phyloP scores from a whole-genome alignment of 2,329 filamentous ascomycete genomes.

The Fusarium scirpi region DNA sequence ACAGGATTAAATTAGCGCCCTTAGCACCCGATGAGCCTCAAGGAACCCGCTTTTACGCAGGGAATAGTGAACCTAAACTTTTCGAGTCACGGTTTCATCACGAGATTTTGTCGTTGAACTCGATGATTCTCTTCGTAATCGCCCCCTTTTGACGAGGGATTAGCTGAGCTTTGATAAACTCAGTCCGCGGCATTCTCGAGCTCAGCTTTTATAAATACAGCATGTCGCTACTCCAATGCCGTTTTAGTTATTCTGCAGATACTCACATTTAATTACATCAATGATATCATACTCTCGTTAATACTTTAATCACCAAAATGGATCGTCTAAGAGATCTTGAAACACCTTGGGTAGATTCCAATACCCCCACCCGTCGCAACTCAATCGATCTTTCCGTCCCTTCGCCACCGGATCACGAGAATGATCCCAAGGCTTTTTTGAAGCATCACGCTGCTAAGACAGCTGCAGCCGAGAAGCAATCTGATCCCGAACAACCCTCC shows the following conservation, averaged over 20 bases:
- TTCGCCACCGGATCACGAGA: slow-evolving; percentile 21
- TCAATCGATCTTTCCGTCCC: slow-evolving; percentile 27
- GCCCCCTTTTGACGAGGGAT: slow-evolving; percentile 31
- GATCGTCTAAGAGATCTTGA: slow-evolving; percentile 40
- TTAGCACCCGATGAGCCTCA: slow-evolving; percentile 37
- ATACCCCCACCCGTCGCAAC: slow-evolving; percentile 44
- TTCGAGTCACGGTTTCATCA: slow-evolving; percentile 38
- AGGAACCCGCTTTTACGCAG: slow-evolving; percentile 33
- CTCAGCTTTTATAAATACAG: slow-evolving; percentile 28
- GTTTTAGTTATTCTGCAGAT: background rate
- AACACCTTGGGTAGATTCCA: slow-evolving; percentile 42
- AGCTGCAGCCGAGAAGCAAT: slow-evolving; percentile 2
- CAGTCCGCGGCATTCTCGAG: background rate
- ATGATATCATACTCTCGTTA: slow-evolving; percentile 22
- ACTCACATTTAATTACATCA: background rate
- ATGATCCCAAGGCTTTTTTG: slow-evolving; percentile 23
- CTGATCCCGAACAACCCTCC: slow-evolving; percentile 11
- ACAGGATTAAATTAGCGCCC: background rate
- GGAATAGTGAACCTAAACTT: slow-evolving; percentile 20
- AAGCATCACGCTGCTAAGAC: slow-evolving; percentile 16
- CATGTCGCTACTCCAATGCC: background rate
- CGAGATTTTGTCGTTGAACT: slow-evolving; percentile 38
- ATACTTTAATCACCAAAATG: slow-evolving; percentile 23
- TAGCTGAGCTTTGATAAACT: background rate
- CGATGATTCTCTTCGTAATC: slow-evolving; percentile 38